These are phyloP conservation scores for Sarocladiaceae sp. DNA, from an alignment of 2,329 filamentous ascomycete species.

Conservation along the genomic window DNA sequence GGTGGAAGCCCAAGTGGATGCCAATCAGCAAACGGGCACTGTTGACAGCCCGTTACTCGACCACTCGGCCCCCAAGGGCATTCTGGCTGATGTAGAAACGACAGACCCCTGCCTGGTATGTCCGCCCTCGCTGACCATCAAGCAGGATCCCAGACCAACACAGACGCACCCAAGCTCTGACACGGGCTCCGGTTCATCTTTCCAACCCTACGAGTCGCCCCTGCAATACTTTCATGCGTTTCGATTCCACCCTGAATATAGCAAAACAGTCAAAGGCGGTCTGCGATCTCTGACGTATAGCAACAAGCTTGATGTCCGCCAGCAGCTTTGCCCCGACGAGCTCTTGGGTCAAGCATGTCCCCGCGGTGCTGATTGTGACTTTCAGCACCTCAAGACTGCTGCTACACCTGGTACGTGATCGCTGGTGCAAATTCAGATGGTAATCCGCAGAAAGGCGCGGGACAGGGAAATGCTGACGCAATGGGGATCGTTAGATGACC, in stretches of 20 bases:
- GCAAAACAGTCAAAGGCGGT: conserved; percentile 62
- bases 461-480: conserved; percentile 42
- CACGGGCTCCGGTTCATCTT: too few species aligned
- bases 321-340: conserved; percentile 71
- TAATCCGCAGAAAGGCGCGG: conserved; percentile 19
- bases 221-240: conserved; percentile 79
- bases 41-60: too few species aligned
- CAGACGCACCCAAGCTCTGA: too few species aligned
- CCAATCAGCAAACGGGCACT: too few species aligned
- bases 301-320: conserved; percentile 74
- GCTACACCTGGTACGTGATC: conserved; percentile 30
- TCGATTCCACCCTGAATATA: conserved; percentile 79
- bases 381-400: conserved; percentile 63
- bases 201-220: conserved; percentile 71
- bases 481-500: conserved; percentile 52
- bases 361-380: conserved; percentile 64
- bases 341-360: conserved; percentile 61
- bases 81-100: too few species aligned
- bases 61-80: too few species aligned
- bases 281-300: conserved; percentile 90
- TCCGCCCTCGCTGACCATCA: too few species aligned
- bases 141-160: too few species aligned
- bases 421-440: not conserved
- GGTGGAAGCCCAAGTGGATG: not conserved
- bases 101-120: too few species aligned